phyloP scores from a whole-genome alignment of 768 basidiomycete genomes.

The Xanthoconium stramineum region DNA sequence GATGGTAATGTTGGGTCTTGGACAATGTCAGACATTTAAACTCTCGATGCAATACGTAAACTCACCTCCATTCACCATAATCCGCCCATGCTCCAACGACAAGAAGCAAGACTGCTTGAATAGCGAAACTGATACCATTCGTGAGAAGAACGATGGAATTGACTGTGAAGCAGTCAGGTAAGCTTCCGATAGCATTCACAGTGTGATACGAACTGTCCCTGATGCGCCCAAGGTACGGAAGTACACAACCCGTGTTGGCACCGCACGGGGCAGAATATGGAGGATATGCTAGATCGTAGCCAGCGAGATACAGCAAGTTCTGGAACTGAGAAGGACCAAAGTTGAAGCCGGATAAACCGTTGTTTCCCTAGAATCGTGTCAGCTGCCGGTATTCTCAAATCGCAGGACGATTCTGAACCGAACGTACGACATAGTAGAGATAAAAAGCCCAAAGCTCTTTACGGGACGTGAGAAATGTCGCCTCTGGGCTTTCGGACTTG shows the following conservation, averaged over 20 bases:
- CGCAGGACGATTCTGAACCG: neutral
- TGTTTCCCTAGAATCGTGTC: slow-evolving; percentile 48
- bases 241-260: slow-evolving; percentile 52
- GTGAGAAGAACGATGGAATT: slow-evolving; percentile 77
- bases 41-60: neutral
- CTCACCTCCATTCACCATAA: slow-evolving; percentile 74
- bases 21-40: neutral
- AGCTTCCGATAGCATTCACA: neutral
- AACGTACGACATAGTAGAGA: slow-evolving; percentile 48
- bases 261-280: slow-evolving; percentile 52
- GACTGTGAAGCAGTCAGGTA: slow-evolving; percentile 36
- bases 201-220: slow-evolving; percentile 50
- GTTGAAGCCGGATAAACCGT: slow-evolving; percentile 65
- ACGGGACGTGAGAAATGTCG: slow-evolving; percentile 38
- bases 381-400: neutral
- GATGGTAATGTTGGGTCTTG: slow-evolving; percentile 72
- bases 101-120: slow-evolving; percentile 66
- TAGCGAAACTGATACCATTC: slow-evolving; percentile 75
- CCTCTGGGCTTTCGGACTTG: neutral
- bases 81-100: slow-evolving; percentile 77
- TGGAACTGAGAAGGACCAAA: slow-evolving; percentile 76
- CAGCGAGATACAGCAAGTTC: slow-evolving; percentile 69
- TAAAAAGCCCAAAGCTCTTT: slow-evolving; percentile 60
- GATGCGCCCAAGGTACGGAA: slow-evolving; percentile 59
- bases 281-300: slow-evolving; percentile 60